Evolutionary conservation across 129 eudicot species (phyloP), one percentile per base, ranked within the genome.

Genomic region (Apium graveolens): DNA sequence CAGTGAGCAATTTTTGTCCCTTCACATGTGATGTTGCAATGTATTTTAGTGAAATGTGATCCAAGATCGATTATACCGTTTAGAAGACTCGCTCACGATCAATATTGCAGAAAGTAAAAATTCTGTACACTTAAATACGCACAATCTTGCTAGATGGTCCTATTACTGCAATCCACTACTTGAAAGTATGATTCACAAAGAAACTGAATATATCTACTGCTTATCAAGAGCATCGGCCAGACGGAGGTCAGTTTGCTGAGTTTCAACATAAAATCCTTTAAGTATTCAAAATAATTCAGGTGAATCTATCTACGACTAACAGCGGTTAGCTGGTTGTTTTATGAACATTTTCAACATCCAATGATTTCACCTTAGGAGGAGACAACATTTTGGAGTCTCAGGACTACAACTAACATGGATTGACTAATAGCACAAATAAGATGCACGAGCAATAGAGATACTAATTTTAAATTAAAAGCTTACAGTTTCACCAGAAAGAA

Each of bases 401-500:
- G 29, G 69, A 26, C 35, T 26, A 26, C 3, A 26, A 26, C 18
- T 27, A 12, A 27, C 35, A 26, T 10, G 34, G 35, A 26, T 62
- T 10, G 35, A 9, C 18, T 62, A 7, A 62, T 12, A 26, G 16
- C 11, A 62, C 69, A 27, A 63, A 63, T 13, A 26, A 63, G 24
- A 66, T 29, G 20, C 24, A 27, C 24, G 17, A 24, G 39, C 2
- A 31, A 66, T 12, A 31, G n/a, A 68, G n/a, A 13, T 29, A 32
- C 73, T 32, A 37, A 20, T 20, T 13, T 66, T 5, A 35, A 77
- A 11, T 18, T 46, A 35, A 34, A 45, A 75, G 81, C 73, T 74
- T 78, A 94, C 98, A 45, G 98, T 95, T 82, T 95, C 98, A 73
- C 97, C 96, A 13, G 96, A 93, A 84, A 88, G 88, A 81, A 95